These are phyloP conservation scores for Kurtzmaniella natalensis DNA, from an alignment of 1,139 yeast species.

Conservation along the genomic window DNA sequence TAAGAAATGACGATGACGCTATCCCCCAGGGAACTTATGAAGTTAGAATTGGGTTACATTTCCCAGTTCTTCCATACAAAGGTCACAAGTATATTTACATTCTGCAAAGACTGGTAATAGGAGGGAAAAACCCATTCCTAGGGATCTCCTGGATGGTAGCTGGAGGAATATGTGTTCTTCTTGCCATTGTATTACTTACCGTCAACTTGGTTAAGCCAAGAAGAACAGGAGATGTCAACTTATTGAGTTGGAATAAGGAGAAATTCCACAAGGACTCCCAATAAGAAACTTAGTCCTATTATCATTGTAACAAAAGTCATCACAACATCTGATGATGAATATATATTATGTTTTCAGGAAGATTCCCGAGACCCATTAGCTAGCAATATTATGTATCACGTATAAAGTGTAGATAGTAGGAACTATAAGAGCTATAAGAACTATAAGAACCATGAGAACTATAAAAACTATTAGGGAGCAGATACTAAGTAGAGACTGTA, in stretches of 20 bases:
- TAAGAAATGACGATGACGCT: constrained; percentile 67
- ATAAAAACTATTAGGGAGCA: no score
- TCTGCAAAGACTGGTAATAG: constrained; percentile 81
- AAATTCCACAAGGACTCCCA: constrained; percentile 16
- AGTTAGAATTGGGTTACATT: constrained; percentile 72
- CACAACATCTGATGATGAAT: no score
- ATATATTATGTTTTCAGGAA: no score
- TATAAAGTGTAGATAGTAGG: no score
- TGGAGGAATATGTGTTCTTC: constrained; percentile 77
- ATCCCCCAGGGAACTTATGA: constrained; percentile 68
- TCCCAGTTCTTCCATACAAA: constrained; percentile 78
- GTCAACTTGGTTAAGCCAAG: constrained; percentile 67
- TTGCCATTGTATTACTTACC: constrained; percentile 55
- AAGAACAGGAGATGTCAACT: constrained; percentile 66
- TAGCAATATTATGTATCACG: no score
- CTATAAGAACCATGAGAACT: no score
- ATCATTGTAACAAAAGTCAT: no score
- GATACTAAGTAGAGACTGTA: no score
- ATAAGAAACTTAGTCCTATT: no score
- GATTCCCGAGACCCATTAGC: no score
- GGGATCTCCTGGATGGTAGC: constrained; percentile 90
- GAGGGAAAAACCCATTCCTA: constrained; percentile 83
- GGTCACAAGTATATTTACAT: constrained; percentile 80
- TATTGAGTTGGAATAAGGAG: constrained; percentile 70
- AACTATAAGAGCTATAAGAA: no score